These are phyloP conservation scores for Gnaphalium uliginosum DNA, from an alignment of 129 eudicot genomes.

Conservation along the genomic window DNA sequence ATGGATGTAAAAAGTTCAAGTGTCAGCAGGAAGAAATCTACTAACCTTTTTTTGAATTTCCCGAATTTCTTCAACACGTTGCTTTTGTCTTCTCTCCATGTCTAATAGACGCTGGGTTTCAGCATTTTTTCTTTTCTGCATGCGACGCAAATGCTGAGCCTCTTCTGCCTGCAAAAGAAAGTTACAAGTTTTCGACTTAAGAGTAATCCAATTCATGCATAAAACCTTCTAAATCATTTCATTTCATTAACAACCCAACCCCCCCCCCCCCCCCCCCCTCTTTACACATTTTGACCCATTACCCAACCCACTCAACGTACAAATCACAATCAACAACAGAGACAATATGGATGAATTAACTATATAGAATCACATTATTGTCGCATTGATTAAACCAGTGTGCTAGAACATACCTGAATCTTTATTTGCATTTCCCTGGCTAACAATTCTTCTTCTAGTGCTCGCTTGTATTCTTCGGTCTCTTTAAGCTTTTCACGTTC, in stretches of 20 bases:
- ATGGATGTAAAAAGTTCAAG: background rate
- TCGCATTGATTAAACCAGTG: background rate
- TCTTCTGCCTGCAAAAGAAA: conserved; percentile 70
- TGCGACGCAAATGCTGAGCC: conserved; percentile 64
- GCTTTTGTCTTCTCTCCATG: conserved; percentile 88
- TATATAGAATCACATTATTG: background rate
- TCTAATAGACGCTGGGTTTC: conserved; percentile 68
- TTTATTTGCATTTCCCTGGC: conserved; percentile 62
- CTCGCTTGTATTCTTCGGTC: conserved; percentile 81
- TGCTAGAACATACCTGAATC: conserved; percentile 56
- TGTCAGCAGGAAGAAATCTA: conserved; percentile 10
- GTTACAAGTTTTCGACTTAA: background rate
- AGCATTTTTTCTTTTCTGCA: conserved; percentile 72
- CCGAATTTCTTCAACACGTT: conserved; percentile 85
- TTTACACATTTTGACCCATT: background rate
- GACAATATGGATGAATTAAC: background rate
- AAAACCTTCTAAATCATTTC: background rate
- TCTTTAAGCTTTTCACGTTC: conserved; percentile 85
- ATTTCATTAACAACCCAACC: too few species aligned
- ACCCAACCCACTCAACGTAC: conserved; percentile 11
- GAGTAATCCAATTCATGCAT: background rate
- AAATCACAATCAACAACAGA: background rate
- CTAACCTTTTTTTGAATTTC: conserved; percentile 79
- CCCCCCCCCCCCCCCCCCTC: too few species aligned
- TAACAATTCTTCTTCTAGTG: conserved; percentile 71